phyloP scores from a whole-genome alignment of 768 basidiomycete genomes.

The Agrocybe pediades region DNA sequence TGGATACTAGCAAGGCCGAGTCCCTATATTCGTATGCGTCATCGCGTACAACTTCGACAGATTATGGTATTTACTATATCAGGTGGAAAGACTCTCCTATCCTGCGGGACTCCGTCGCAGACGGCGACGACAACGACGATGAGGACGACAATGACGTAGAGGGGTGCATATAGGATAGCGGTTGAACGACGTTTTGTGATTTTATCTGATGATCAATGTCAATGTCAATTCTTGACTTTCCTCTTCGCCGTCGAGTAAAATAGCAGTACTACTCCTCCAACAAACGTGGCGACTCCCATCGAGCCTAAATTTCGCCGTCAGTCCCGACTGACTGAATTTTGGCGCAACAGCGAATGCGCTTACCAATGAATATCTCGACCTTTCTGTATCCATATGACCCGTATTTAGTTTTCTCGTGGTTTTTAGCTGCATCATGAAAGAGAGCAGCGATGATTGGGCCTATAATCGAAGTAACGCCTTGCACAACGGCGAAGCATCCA shows the following conservation, averaged over 20 bases:
- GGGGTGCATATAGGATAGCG: too few relatives aligned
- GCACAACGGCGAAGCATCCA: conserved; percentile 5
- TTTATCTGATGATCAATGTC: too few relatives aligned
- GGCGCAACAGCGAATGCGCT: neutral
- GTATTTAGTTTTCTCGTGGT: neutral
- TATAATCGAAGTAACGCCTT: conserved; percentile 3
- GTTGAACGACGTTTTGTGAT: too few relatives aligned
- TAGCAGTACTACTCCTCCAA: neutral
- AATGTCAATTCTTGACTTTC: neutral
- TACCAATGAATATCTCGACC: conserved; percentile 5
- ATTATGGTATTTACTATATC: neutral
- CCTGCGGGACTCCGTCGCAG: too few relatives aligned
- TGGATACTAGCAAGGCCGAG: neutral
- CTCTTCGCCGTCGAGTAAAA: neutral
- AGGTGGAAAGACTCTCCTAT: neutral
- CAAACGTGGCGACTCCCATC: neutral
- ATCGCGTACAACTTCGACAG: neutral
- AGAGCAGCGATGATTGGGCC: conserved; percentile 3
- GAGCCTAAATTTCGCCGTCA: neutral
- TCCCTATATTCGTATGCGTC: neutral
- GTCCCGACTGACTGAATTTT: neutral
- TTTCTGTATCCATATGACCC: conserved; percentile 5
- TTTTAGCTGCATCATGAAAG: neutral
- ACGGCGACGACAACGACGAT: neutral
- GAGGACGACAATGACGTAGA: neutral